Evolutionary conservation across 768 basidiomycete species (phyloP), one percentile per base, ranked within the genome.

Genomic region (Leccinum incarnatum): DNA sequence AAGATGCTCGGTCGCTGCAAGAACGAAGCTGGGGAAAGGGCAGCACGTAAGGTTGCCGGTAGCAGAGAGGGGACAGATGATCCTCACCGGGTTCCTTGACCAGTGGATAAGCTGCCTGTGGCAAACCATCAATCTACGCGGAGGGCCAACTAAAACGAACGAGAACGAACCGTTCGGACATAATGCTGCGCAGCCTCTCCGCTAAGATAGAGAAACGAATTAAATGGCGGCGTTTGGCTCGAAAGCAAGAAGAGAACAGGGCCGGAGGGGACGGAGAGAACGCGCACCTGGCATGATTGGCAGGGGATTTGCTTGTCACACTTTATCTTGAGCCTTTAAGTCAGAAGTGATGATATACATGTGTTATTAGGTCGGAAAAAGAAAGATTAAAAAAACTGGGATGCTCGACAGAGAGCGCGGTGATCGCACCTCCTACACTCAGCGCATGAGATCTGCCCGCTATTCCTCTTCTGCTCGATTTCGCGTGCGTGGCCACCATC

Each of bases 231-330:
- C 11, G 42, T 45, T 32, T 19, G 40, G n/a, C 10, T 42, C 19
- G 19, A 45, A 45, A 45, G 42, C 5, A 42, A 45, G 42, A 42
- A 42, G 19, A 21, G 11, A 45, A 45, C 19, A 19, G 42, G 8
- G 11, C 42, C 47, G 47, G 47, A 23, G 25, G 8, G 47, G 15
- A 48, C 27, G 36, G 21, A 37, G 21, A 53, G 15, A 29, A 58
- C 34, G 71, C 76, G 45, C 68, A 85, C 87, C 77, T 84, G 83
- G 69, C 88, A 89, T 1, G 87, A 88, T 69, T 88, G 86, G 68
- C 88, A 90, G 10, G 89, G 89, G 55, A 89, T 86, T 62, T 87
- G 81, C 77, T 89, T 90, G 81, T 89, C 87, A 76, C 88, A 91
- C 69, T 88, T 89, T 71, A 91, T 89, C 79, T 90, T 86, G 65